Conservation (phyloP, 805 yeast species). For the Wickerhamiella kurtzmanii region DNA sequence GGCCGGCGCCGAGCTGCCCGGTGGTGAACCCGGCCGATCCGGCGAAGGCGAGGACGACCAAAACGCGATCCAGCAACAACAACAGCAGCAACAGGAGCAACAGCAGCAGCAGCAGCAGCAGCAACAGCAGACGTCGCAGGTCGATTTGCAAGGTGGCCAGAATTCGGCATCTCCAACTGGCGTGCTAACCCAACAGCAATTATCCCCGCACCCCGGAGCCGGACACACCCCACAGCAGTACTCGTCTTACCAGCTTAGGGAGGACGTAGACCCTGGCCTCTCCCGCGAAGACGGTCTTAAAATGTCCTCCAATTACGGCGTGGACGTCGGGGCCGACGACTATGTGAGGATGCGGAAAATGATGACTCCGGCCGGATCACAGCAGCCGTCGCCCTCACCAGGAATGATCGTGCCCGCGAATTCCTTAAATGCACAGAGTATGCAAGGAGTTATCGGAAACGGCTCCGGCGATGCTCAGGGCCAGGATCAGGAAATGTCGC, state of each 20-base stretch:
- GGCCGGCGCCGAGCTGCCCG: background rate
- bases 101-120: background rate
- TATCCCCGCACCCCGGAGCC: too few species aligned
- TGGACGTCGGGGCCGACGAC: background rate
- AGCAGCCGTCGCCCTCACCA: background rate
- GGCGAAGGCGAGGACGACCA: conserved; percentile 1
- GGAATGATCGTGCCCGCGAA: background rate
- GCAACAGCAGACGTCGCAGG: background rate
- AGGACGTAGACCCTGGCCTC: background rate
- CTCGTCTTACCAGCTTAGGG: background rate
- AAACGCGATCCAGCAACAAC: background rate
- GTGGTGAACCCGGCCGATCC: background rate
- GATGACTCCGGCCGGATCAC: background rate
- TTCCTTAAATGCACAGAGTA: background rate
- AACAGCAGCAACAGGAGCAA: background rate
- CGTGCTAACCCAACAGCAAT: too few species aligned
- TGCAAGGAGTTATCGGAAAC: background rate
- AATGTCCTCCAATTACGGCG: background rate
- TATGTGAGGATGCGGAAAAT: background rate
- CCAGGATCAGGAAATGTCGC: background rate
- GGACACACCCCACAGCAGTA: background rate
- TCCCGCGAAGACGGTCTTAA: background rate
- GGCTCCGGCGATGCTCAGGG: background rate
- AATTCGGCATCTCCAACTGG: too few species aligned
- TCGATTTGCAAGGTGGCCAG: too few species aligned